Percentiles rank a stretch among this genome's conserved stretches.
These are phyloP conservation scores for Auricularia cornea DNA, from an alignment of 768 basidiomycete genomes.

Conservation along the genomic window DNA sequence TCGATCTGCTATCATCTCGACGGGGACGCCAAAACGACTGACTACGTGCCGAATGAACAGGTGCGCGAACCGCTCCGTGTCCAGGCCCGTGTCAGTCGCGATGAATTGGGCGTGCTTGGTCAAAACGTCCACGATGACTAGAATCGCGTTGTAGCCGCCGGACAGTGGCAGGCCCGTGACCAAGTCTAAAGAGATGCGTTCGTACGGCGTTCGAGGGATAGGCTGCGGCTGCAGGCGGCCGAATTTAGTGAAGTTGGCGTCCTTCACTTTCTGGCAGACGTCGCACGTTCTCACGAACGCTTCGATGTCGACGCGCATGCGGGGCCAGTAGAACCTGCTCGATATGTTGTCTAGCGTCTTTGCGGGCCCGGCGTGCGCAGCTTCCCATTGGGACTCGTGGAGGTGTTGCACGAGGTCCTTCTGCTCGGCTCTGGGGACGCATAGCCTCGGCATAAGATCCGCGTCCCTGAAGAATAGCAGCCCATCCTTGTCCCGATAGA, in stretches of 20 bases:
- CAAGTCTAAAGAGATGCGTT: constrained; percentile 20
- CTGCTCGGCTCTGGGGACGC: constrained; percentile 6
- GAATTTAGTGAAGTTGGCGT: neutral
- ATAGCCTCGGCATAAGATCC: neutral
- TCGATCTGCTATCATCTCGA: constrained; percentile 4
- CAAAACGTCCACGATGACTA: constrained; percentile 15
- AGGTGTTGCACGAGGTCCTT: constrained; percentile 1
- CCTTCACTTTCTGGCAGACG: constrained; percentile 11
- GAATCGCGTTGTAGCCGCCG: constrained; percentile 10
- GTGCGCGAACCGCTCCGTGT: constrained; percentile 3
- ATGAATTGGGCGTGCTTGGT: constrained; percentile 12
- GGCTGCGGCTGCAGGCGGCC: constrained; percentile 6
- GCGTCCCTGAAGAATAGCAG: constrained; percentile 5
- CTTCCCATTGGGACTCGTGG: constrained; percentile 6
- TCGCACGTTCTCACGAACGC: constrained; percentile 7
- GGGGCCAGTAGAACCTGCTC: constrained; percentile 2
- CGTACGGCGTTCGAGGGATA: constrained; percentile 7
- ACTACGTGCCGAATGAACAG: constrained; percentile 9
- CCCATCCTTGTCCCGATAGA: neutral
- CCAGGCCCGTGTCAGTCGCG: constrained; percentile 7
- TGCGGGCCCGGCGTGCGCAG: constrained; percentile 8
- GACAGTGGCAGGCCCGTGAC: constrained; percentile 19
- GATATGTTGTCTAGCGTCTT: constrained; percentile 4
- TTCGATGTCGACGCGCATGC: constrained; percentile 8
- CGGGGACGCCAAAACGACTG: constrained; percentile 6